Conservation (phyloP, 1,284 basidiomycete genomes). For the Marasmius tenuissimus region DNA sequence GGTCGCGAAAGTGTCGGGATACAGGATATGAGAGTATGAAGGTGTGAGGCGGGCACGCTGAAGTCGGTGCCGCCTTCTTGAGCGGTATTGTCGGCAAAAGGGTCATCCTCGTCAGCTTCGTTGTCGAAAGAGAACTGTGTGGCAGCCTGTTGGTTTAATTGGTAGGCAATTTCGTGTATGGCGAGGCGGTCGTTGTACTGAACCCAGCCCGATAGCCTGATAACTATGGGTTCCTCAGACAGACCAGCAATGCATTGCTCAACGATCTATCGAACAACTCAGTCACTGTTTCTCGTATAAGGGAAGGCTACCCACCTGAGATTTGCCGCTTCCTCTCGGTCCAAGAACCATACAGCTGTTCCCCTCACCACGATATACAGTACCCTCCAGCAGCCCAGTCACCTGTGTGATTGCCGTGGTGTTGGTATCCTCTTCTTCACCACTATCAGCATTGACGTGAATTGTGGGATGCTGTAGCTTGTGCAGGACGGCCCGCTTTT, state of each 20-base stretch:
- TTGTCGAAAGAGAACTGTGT: conserved; percentile 21
- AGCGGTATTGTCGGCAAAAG: conserved; percentile 30
- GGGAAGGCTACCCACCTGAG: conserved; percentile 53
- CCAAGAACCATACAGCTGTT: conserved; percentile 88
- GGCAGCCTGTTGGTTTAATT: conserved; percentile 72
- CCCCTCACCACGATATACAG: conserved; percentile 78
- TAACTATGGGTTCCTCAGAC: conserved; percentile 58
- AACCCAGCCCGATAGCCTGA: conserved; percentile 83
- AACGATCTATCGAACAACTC: conserved; percentile 45
- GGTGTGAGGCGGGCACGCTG: conserved; percentile 73
- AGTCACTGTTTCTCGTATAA: not conserved
- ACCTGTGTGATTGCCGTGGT: conserved; percentile 53
- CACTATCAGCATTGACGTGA: conserved; percentile 21
- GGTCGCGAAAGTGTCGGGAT: conserved; percentile 79
- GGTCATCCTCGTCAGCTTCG: conserved; percentile 32
- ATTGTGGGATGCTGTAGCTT: conserved; percentile 39
- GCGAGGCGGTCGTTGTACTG: conserved; percentile 86
- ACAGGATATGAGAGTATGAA: conserved; percentile 77
- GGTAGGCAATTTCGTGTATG: conserved; percentile 89
- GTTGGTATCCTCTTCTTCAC: conserved; percentile 42
- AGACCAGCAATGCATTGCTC: conserved; percentile 52
- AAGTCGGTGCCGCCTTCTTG: conserved; percentile 19
- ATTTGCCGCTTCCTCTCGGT: conserved; percentile 83
- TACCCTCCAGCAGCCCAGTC: conserved; percentile 65
- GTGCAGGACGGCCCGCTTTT: conserved; percentile 58